These are phyloP conservation scores for Corchorus olitorius DNA, from an alignment of 345 rosid genomes.

Conservation along the genomic window DNA sequence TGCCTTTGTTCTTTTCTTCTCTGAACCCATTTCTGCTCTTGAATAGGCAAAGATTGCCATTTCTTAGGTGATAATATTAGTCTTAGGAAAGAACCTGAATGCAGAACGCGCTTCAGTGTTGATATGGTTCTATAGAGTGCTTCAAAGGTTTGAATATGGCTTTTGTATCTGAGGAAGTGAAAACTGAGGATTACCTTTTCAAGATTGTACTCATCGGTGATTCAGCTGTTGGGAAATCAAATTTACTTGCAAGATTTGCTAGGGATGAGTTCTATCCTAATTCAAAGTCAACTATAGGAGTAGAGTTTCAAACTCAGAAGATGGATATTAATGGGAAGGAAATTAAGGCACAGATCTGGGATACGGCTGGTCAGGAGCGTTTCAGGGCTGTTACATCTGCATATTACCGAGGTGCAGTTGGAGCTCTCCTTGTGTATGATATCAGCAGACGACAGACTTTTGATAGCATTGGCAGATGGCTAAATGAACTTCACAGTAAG, in stretches of 20 bases:
- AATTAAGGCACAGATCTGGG: conserved; percentile 98
- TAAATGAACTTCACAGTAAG: conserved; percentile 97
- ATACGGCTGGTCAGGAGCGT: conserved; percentile 98
- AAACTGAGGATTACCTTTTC: conserved; percentile 91
- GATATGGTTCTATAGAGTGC: conserved; percentile 51
- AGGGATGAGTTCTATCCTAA: conserved; percentile 91
- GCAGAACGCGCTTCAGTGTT: conserved; percentile 23
- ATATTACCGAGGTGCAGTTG: conserved; percentile 96
- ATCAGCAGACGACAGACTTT: conserved; percentile 91
- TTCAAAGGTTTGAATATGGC: conserved; percentile 61
- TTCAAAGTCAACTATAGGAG: conserved; percentile 97
- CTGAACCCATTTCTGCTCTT: conserved; percentile 28
- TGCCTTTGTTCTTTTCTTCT: conserved; percentile 34
- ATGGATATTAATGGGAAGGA: conserved; percentile 87
- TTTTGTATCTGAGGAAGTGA: conserved; percentile 69
- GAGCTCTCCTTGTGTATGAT: conserved; percentile 95
- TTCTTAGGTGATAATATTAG: conserved; percentile 25
- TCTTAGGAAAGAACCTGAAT: conserved; percentile 17
- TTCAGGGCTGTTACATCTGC: conserved; percentile 98
- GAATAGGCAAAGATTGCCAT: conserved; percentile 17
- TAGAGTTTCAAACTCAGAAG: conserved; percentile 97
- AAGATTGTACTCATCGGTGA: conserved; percentile 92
- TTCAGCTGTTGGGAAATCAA: conserved; percentile 98
- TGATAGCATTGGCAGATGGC: conserved; percentile 92
- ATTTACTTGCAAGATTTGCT: conserved; percentile 96